Evolutionary conservation across 108 stramenopile genomes (phyloP), one percentile per base, ranked within the genome.

Genomic region (Cyclostephanos tholiformis): DNA sequence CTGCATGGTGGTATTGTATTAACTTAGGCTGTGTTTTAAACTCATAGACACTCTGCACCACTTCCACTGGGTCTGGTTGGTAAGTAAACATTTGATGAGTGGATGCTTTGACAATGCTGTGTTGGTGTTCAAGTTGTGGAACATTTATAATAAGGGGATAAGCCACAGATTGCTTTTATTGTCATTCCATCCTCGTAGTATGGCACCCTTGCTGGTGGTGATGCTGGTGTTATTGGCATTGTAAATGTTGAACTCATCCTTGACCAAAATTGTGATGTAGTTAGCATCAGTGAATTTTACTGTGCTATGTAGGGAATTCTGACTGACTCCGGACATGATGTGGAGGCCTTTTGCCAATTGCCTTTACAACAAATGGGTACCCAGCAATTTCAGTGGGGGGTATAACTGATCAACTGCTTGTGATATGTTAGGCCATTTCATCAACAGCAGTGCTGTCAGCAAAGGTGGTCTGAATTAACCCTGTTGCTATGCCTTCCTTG

Each of bases 1-100:
- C 25, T 6, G 73, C 73, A 51, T 74, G 73, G 29, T 19, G 25
- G 23, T 29, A 75, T 26, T 19, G 14, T 1, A 75, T 26, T 7
- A 68, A 39, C 19, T 75, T 17, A 30, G 39, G 25, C 1, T 9
- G 9, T 4, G 41, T 65, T 1, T 35, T 20, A 4, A 67, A 3
- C 30, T 65, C 29, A n/a, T 58, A 67, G 0, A 67, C 64, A 32
- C 22, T 65, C 16, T 74, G 53, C 30, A 38, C 20, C 6, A 19
- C 52, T 8, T 53, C n/a, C n/a, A 1, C 4, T 25, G 1, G 25
- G 1, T 5, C 19, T 53, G 52, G 52, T 17, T 19, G 25, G 1
- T 8, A 6, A 10, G 52, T 6, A 53, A 19, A 19, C 19, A 53
- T 6, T 4, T 8, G 52, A 7, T 53, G 19, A 19, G 52, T 6